Evolutionary conservation across 1,139 yeast species (phyloP), one percentile per base, ranked within the genome.

Genomic region (Kurtzmaniella quercitrusa): DNA sequence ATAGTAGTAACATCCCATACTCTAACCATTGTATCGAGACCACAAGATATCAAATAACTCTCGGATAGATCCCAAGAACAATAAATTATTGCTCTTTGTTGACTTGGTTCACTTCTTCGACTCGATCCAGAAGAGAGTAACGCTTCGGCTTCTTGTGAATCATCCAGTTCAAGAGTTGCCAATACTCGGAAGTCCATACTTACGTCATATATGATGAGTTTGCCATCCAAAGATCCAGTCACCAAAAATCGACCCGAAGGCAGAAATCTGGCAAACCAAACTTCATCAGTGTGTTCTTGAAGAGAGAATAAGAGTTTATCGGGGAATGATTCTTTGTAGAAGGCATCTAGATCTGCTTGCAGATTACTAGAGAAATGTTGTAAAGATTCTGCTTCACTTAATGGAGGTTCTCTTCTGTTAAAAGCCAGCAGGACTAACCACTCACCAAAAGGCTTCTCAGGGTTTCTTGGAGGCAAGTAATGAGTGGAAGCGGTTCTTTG

Each of bases 261-360:
- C 2, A 94, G 85, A 57, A 88, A 90, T 47, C 79, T 78, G 14
- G 85, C 71, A 56, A 74, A 84, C 97, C 97, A 91, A 5, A 88
- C 94, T 59, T 91, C 96, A 53, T 85, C 82, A 0, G 69, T 64
- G 56, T 87, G 94, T 42, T 72, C 69, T 2, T 65, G 57, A 18
- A 89, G 58, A 0, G 68, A 64, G 43, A 60, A 63, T 15, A 68
- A 53, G 14, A 63, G 60, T 15, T 65, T 62, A 25, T 65, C 64
- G 1, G 93, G 93, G 50, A 85, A 79, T 29, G 63, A 52, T 10
- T 64, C 51, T 45, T 56, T 58, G 45, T 64, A 56, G 31, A 40
- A 41, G 3, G 51, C 49, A 37, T 58, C 49, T 18, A 55, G 34
- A 15, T 42, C 43, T 1, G 50, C 31, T 33, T 41, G 40, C 34